Evolutionary conservation across 257 asterid genomes (phyloP).

Genomic region (Linderniella brevidens): DNA sequence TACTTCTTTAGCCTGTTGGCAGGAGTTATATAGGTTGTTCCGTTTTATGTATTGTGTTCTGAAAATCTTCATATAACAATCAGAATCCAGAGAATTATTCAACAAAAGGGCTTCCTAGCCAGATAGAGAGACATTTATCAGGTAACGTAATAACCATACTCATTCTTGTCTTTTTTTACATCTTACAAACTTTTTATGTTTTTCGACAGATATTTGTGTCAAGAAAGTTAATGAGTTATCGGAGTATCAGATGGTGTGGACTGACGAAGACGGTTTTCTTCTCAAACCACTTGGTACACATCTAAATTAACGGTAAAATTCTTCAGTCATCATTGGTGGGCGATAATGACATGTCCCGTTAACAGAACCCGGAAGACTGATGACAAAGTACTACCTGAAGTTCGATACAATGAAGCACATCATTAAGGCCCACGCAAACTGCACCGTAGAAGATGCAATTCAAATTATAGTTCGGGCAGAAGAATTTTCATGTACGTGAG

Average conservation of each 20-base stretch:
- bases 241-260: too few relatives aligned
- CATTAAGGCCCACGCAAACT: constrained; percentile 53
- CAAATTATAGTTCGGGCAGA: constrained; percentile 73
- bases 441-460: constrained; percentile 67
- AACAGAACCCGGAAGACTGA: constrained; percentile 85
- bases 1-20: constrained; percentile 16
- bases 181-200: background rate
- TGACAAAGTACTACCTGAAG: constrained; percentile 96
- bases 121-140: constrained; percentile 67
- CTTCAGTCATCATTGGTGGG: too few relatives aligned
- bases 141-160: constrained; percentile 21
- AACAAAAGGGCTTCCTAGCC: constrained; percentile 38
- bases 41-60: constrained; percentile 9
- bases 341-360: too few relatives aligned
- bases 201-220: too few relatives aligned
- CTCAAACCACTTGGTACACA: too few relatives aligned
- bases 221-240: too few relatives aligned
- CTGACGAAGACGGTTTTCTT: too few relatives aligned
- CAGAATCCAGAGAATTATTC: constrained; percentile 86
- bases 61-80: constrained; percentile 10
- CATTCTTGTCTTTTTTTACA: too few relatives aligned
- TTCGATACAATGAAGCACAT: constrained; percentile 93
- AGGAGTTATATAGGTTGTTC: constrained; percentile 9
- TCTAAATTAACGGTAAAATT: too few relatives aligned
- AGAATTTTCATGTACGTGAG: constrained; percentile 61